Conservation (phyloP, 2,329 filamentous ascomycete species). For the Oidium heveae region DNA sequence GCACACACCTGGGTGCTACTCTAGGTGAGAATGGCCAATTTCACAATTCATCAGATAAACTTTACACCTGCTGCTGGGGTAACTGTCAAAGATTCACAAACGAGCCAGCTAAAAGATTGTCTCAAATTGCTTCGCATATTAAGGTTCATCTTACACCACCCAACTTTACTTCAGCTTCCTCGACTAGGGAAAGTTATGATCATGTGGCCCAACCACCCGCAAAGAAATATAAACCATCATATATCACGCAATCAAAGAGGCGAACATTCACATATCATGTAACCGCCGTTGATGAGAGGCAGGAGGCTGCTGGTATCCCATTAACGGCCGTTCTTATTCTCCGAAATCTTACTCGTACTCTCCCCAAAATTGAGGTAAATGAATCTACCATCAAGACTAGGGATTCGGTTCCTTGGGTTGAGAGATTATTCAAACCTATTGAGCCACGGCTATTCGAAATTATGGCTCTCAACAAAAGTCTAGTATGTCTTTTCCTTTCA, state of each 20-base stretch:
- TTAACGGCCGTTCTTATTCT: slow-evolving; percentile 53
- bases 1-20: slow-evolving; percentile 33
- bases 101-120: slow-evolving; percentile 13
- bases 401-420: slow-evolving; percentile 35
- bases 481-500: slow-evolving; percentile 19
- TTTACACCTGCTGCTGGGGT: slow-evolving; percentile 39
- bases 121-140: slow-evolving; percentile 12
- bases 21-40: slow-evolving; percentile 30
- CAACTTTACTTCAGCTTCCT: slow-evolving; percentile 1
- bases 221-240: slow-evolving; percentile 12
- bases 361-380: slow-evolving; percentile 33
- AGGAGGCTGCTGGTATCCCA: slow-evolving; percentile 52
- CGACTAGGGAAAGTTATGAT: slow-evolving; percentile 3
- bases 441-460: slow-evolving; percentile 40
- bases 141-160: slow-evolving; percentile 12
- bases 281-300: slow-evolving; percentile 27
- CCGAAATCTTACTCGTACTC: slow-evolving; percentile 49
- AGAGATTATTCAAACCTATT: slow-evolving; percentile 39
- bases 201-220: slow-evolving; percentile 4
- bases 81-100: slow-evolving; percentile 31
- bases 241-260: slow-evolving; percentile 20
- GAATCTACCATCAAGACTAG: slow-evolving; percentile 25
- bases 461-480: slow-evolving; percentile 38
- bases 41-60: slow-evolving; percentile 23
- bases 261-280: slow-evolving; percentile 29